These are phyloP conservation scores for Chaetomium globosum DNA, from an alignment of 2,329 filamentous ascomycete species.

Conservation along the genomic window DNA sequence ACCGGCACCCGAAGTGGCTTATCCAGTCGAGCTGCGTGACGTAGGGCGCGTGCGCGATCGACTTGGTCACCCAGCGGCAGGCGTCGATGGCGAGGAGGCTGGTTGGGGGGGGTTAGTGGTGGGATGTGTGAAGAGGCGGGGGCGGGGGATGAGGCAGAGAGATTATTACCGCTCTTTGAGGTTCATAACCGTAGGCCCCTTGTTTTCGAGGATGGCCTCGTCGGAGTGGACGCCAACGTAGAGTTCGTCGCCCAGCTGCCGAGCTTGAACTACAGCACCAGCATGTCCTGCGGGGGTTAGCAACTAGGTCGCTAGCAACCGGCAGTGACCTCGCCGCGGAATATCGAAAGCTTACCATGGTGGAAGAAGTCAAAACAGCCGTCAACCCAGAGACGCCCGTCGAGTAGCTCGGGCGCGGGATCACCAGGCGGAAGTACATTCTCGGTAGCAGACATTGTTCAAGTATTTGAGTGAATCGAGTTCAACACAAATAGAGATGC, in stretches of 20 bases:
- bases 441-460: constrained; percentile 33
- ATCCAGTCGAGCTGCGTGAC: constrained; percentile 95
- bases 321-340: not conserved
- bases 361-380: constrained; percentile 99
- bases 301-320: not conserved
- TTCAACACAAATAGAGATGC: not conserved
- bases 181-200: constrained; percentile 97
- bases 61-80: constrained; percentile 89
- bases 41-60: constrained; percentile 85
- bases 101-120: constrained; percentile 27
- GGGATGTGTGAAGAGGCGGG: not conserved
- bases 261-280: constrained; percentile 93
- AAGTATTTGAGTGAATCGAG: not conserved
- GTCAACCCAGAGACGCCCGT: constrained; percentile 91
- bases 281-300: constrained; percentile 70
- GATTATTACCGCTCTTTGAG: constrained; percentile 72
- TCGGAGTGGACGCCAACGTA: constrained; percentile 94
- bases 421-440: constrained; percentile 46
- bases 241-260: constrained; percentile 84
- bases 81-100: constrained; percentile 88
- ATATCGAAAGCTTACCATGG: constrained; percentile 64
- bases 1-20: constrained; percentile 90
- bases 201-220: constrained; percentile 93
- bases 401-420: constrained; percentile 58
- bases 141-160: constrained; percentile 41